Base-by-base conservation (phyloP, 192 early-diverging fungal species). In the Mortierella antarctica region DNA sequence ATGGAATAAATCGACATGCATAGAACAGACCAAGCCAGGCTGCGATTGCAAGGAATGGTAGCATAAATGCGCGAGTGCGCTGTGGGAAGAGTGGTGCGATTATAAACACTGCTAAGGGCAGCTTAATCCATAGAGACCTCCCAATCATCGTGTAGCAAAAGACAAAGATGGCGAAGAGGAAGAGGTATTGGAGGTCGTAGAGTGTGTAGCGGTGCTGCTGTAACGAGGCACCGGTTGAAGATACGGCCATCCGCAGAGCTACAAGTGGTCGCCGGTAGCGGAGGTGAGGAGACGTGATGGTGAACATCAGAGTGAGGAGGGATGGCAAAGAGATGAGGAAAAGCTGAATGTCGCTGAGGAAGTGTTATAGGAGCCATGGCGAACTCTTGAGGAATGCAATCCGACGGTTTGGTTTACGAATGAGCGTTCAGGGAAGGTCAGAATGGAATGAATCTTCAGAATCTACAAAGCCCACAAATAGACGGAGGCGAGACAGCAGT, bases 11-110 rank as follows among this genome's bases (percentile, higher is more conserved):
- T 57, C 84, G 74, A 62, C 82, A 83, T 11, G 80, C 67, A 67
- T 87, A 89, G 60, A 84, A 89, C 20, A 83, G 82, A 40, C 86
- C 57, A 9, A 89, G 66, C 88, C 88, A 89, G 21, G 80, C 70
- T 17, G 85, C 83, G 7, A 89, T 84, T 21, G 86, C 83, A 17
- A 87, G 57, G 31, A 84, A 82, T 4, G 88, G 86, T 2, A 83
- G 31, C 7, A 85, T 78, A 40, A 89, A 89, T 13, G 44, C 65
- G 41, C 85, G 74, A 8, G 84, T 39, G 11, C 67, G 73, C n/a
- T 54, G 42, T 31, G 83, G 83, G 14, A 81, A 6, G 14, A 69
- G 67, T 44, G 70, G 55, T 31, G 55, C 62, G 39, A 67, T 8
- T 39, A 45, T 44, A 10, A 70, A 31, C 10, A 75, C 15, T 0